Evolutionary conservation across 2,329 filamentous ascomycete species (phyloP).

Genomic region (Aureobasidium lini): DNA sequence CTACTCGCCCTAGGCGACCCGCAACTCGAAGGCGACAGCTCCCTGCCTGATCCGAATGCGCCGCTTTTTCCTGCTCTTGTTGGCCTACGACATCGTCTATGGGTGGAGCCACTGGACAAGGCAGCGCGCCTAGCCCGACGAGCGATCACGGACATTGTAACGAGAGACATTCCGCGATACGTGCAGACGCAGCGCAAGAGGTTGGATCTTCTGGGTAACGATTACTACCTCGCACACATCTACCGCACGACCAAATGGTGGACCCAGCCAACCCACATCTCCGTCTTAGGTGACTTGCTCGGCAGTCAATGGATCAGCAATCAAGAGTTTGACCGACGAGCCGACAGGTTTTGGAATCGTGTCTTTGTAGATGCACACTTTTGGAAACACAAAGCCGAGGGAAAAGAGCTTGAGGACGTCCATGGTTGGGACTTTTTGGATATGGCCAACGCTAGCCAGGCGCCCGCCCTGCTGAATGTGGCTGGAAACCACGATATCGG

Average conservation of each 20-base stretch:
- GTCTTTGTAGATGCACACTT: constrained; percentile 56
- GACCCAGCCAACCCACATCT: constrained; percentile 75
- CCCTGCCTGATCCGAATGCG: constrained; percentile 53
- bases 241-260: constrained; percentile 80
- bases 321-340: constrained; percentile 70
- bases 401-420: constrained; percentile 19
- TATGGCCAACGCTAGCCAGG: not conserved
- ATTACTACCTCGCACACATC: constrained; percentile 89
- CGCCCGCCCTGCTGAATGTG: constrained; percentile 65
- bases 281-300: constrained; percentile 82
- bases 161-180: constrained; percentile 58
- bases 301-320: constrained; percentile 93
- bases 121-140: constrained; percentile 1
- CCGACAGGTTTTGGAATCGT: constrained; percentile 68
- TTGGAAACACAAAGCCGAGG: not conserved
- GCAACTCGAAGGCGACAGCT: constrained; percentile 86
- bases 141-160: constrained; percentile 21
- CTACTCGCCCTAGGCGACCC: constrained; percentile 85
- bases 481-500: constrained; percentile 95
- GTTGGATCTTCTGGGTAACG: constrained; percentile 86
- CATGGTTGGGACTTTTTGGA: not conserved
- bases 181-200: constrained; percentile 65
- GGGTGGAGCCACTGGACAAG: constrained; percentile 12
- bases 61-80: constrained; percentile 35
- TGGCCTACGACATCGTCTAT: constrained; percentile 10